Evolutionary conservation across 495 filamentous ascomycete species (phyloP), one percentile per base, ranked within the genome.

Genomic region (Aspergillus saccharolyticus): DNA sequence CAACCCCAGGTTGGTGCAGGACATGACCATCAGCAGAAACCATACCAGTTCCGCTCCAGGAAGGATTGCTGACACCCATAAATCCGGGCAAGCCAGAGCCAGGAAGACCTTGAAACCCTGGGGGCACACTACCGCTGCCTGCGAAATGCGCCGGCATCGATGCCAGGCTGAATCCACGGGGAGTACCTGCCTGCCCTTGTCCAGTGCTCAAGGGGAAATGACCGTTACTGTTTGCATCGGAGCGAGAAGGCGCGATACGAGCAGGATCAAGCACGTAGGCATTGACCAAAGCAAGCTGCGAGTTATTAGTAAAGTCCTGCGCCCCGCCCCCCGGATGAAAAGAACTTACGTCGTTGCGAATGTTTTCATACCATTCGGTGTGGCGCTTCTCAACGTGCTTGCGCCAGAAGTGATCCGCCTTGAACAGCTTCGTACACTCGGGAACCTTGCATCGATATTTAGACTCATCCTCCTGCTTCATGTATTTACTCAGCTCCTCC

Each of bases 351-450:
- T 96, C 90, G 65, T 83, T 82, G 72, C 85, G 86, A 66, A 96
- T 79, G 53, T 77, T 82, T 14, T 92, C 85, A 51, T 87, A 82
- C 90, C 90, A 99, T 55, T 97, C 93, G 0, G 80, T 60, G 67
- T 99, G 94, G 30, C 96, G 87, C 74, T 98, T 98, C 70, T 97
- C 95, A 18, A 97, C 83, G 63, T 99, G 94, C 76, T 99, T 99
- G 61, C 84, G 85, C 94, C 94, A 99, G 70, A 97, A 99, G 59
- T 87, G 80, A 6, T 96, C 87, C 30, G 92, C 95, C 71, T 97
- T 97, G 83, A 99, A 99, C 19, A 97, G 79, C 70, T 99, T 99
- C 0, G 89, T 85, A 70, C 94, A 99, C 39, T 96, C 89, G 2
- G 91, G 91, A 18, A 96, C 90, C 70, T 91, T 96, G 84, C 94